phyloP scores from a whole-genome alignment of 116 monocot species.

The Iris pallida region DNA sequence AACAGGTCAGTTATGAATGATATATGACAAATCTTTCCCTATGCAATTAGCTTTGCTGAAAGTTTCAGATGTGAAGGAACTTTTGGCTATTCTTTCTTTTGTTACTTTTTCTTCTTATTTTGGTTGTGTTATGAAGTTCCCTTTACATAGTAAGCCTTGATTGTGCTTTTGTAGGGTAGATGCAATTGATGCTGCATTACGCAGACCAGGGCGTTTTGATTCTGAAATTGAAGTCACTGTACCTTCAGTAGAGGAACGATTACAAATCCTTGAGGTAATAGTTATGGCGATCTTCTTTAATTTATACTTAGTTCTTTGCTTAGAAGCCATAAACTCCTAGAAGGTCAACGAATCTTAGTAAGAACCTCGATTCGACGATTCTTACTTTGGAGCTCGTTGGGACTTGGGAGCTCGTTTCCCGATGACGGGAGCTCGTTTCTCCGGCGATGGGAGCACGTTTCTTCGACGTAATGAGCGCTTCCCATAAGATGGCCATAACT shows the following conservation, averaged over 20 bases:
- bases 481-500: too few relatives aligned
- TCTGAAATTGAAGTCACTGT: constrained; percentile 78
- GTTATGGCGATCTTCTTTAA: not conserved
- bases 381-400: too few relatives aligned
- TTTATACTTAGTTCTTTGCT: not conserved
- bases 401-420: too few relatives aligned
- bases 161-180: constrained; percentile 51
- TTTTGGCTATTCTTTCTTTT: too few relatives aligned
- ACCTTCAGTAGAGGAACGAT: constrained; percentile 70
- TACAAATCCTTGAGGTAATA: constrained; percentile 76
- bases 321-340: too few relatives aligned
- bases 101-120: not conserved
- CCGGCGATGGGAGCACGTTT: too few relatives aligned
- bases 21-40: not conserved
- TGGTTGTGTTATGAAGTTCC: too few relatives aligned
- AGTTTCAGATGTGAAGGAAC: too few relatives aligned
- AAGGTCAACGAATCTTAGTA: too few relatives aligned
- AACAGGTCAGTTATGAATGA: constrained; percentile 45
- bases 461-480: too few relatives aligned
- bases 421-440: too few relatives aligned
- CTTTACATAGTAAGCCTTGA: not conserved
- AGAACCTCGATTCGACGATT: too few relatives aligned
- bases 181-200: constrained; percentile 77
- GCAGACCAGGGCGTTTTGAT: constrained; percentile 90
- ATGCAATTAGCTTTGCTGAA: not conserved